Conservation (phyloP, 2,329 filamentous ascomycete species). For the Penicillium corylophilum region DNA sequence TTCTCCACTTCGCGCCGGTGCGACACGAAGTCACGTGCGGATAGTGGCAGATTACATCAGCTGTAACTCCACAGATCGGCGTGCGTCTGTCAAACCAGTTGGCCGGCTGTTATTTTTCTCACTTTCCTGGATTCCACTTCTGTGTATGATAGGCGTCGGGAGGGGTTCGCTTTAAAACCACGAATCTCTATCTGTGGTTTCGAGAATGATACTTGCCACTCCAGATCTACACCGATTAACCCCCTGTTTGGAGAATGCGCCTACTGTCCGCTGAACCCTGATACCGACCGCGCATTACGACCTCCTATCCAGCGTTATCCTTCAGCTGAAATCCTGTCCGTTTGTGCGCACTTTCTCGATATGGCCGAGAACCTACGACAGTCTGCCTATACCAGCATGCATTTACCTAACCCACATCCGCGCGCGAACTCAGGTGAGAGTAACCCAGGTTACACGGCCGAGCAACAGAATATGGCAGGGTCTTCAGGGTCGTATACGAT, state of each 20-base stretch:
- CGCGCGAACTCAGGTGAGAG: slow-evolving; percentile 11
- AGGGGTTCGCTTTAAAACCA: background rate
- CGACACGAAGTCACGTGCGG: slow-evolving; percentile 26
- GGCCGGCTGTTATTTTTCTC: slow-evolving; percentile 3
- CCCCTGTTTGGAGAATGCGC: slow-evolving; percentile 12
- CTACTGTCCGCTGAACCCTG: slow-evolving; percentile 1
- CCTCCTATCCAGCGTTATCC: background rate
- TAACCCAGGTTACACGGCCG: slow-evolving; percentile 5
- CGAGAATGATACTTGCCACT: slow-evolving; percentile 4
- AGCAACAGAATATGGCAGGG: slow-evolving; percentile 12
- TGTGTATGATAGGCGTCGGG: slow-evolving; percentile 1
- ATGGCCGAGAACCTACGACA: slow-evolving; percentile 18
- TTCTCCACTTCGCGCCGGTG: slow-evolving; percentile 20
- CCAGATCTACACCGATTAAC: slow-evolving; percentile 5
- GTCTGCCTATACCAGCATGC: slow-evolving; percentile 8
- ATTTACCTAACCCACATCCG: slow-evolving; percentile 7
- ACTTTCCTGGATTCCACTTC: background rate
- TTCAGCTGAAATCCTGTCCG: background rate
- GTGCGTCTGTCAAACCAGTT: slow-evolving; percentile 5
- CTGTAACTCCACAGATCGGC: background rate
- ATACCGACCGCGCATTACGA: background rate
- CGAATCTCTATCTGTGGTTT: background rate
- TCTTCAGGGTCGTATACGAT: slow-evolving; percentile 14
- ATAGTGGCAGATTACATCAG: background rate
- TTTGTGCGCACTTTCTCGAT: background rate